Percentiles rank a stretch among this genome's conserved stretches.
These are phyloP conservation scores for Saturnispora saitoi DNA, from an alignment of 805 yeast genomes.

Conservation along the genomic window DNA sequence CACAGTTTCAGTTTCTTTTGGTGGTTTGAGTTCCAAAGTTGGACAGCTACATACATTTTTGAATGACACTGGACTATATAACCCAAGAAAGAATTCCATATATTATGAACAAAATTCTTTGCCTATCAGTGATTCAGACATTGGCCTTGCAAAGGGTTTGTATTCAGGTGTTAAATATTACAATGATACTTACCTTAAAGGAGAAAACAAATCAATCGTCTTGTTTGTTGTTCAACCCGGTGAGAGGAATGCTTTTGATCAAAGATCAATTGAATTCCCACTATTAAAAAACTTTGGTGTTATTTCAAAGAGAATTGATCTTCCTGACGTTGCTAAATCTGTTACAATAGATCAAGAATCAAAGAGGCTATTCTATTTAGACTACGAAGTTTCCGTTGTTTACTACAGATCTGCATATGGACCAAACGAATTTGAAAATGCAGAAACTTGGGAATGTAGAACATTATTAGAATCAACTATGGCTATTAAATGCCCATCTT, in stretches of 20 bases:
- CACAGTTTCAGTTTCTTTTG: slow-evolving; percentile 92
- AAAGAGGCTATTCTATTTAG: slow-evolving; percentile 44
- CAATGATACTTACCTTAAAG: slow-evolving; percentile 23
- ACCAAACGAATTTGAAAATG: slow-evolving; percentile 66
- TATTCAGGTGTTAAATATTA: slow-evolving; percentile 58
- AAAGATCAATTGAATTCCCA: slow-evolving; percentile 70
- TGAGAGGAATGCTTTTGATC: slow-evolving; percentile 90
- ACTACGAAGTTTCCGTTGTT: slow-evolving; percentile 75
- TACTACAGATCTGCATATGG: slow-evolving; percentile 87
- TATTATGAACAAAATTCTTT: slow-evolving; percentile 39
- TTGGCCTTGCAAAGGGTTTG: slow-evolving; percentile 57
- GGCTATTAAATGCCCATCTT: slow-evolving; percentile 88
- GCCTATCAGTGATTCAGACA: slow-evolving; percentile 57
- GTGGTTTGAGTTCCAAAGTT: slow-evolving; percentile 77
- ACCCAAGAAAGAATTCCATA: slow-evolving; percentile 33
- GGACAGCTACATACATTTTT: slow-evolving; percentile 65
- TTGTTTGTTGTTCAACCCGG: slow-evolving; percentile 74
- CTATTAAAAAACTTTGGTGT: slow-evolving; percentile 50
- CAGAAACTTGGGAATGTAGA: slow-evolving; percentile 72
- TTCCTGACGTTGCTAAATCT: slow-evolving; percentile 45
- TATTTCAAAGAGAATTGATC: slow-evolving; percentile 55
- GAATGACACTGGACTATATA: slow-evolving; percentile 50
- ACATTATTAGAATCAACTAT: slow-evolving; percentile 57
- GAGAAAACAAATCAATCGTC: slow-evolving; percentile 41
- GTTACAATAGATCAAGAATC: slow-evolving; percentile 35